Evolutionary conservation across 805 yeast species (phyloP).

Genomic region (Wickerhamomyces pijperi): DNA sequence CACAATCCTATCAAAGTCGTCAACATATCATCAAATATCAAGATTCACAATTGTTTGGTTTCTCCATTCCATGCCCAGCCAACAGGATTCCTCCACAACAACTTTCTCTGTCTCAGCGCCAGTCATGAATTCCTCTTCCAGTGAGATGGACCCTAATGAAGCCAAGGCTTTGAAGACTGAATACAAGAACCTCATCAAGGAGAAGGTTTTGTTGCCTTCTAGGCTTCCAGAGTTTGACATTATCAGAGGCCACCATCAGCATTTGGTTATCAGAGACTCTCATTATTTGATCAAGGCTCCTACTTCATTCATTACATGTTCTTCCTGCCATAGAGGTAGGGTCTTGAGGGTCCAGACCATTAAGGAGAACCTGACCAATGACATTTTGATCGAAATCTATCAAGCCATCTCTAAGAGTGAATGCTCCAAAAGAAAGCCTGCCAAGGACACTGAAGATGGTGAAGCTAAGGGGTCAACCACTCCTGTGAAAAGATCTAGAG

Average conservation of each 20-base stretch:
- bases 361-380: slow-evolving; percentile 11
- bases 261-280: slow-evolving; percentile 19
- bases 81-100: too few relatives aligned
- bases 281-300: slow-evolving; percentile 17
- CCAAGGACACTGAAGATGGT: slow-evolving; percentile 10
- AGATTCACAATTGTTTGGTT: too few relatives aligned
- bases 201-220: slow-evolving; percentile 17
- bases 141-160: neutral
- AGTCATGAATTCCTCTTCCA: too few relatives aligned
- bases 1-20: too few relatives aligned
- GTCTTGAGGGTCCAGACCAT: slow-evolving; percentile 15
- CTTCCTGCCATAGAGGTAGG: slow-evolving; percentile 19
- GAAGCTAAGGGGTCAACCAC: neutral
- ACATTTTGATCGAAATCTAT: slow-evolving; percentile 15
- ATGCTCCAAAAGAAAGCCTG: slow-evolving; percentile 15
- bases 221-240: slow-evolving; percentile 9
- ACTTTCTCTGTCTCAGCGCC: too few relatives aligned
- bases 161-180: slow-evolving; percentile 11
- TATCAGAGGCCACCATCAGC: slow-evolving; percentile 15
- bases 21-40: too few relatives aligned
- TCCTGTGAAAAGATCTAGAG: slow-evolving; percentile 2
- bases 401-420: slow-evolving; percentile 14
- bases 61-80: too few relatives aligned
- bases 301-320: slow-evolving; percentile 18
- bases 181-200: slow-evolving; percentile 17